Evolutionary conservation across 192 early-diverging fungal genomes (phyloP), one percentile per base, ranked within the genome.

Genomic region (Podila horticola): DNA sequence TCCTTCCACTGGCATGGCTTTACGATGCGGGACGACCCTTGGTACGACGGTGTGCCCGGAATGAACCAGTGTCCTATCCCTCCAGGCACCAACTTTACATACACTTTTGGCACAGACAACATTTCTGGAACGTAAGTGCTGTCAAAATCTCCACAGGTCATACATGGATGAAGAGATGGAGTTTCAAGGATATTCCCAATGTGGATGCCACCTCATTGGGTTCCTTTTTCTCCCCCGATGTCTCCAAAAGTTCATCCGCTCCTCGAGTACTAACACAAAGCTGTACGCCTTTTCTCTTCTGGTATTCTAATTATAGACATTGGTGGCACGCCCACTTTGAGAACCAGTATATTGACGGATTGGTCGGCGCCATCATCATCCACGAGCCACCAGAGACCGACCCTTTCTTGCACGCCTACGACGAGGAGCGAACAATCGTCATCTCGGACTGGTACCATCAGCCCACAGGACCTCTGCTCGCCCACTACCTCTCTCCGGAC

Each of bases 11-110:
- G 79, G 62, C 87, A 90, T 71, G 88, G 88, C 10, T 71, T 88
- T 22, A 84, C 74, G 0, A 86, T 87, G 66, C 34, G 66, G 1
- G 65, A 64, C 13, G 74, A 84, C 3, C 71, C 64, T 5, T 84
- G 77, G 33, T 81, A 83, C 12, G 88, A 90, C 30, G 88, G 89
- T 50, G 85, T 86, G 13, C 91, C 93, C 19, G 91, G 89, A 22
- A 85, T 90, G 83, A 93, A 89, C 58, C 86, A 88, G 34, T 74
- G 81, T 67, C 84, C 87, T 3, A 90, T 90, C 48, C 75, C 77
- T 4, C 71, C 87, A 12, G 83, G 84, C 2, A 59, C 59, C 15
- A 74, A 66, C 15, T 90, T 82, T 55, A 74, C 82, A 1, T 82
- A 87, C 62, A 75, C 84, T 4, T 90, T 90, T 41, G 74, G 70